phyloP scores from a whole-genome alignment of 129 eudicot species.

The Artemisia argyi region DNA sequence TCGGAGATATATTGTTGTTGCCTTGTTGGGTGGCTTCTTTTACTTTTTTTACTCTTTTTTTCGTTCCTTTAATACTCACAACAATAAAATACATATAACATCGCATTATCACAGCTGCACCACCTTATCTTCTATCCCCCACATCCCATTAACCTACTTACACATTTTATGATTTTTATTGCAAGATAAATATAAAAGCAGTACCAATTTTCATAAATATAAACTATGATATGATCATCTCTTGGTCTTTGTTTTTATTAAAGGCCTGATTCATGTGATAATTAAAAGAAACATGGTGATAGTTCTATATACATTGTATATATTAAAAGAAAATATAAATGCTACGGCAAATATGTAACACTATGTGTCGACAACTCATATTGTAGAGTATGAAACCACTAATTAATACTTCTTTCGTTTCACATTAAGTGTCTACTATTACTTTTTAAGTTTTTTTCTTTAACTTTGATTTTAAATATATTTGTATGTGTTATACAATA shows the following conservation, averaged over 20 bases:
- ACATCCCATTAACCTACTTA: slow-evolving; percentile 37
- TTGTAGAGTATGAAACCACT: no score
- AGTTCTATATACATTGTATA: background rate
- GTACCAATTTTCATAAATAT: background rate
- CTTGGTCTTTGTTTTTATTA: slow-evolving; percentile 9
- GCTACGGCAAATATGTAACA: no score
- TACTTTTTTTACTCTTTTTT: slow-evolving; percentile 33
- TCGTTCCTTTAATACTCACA: background rate
- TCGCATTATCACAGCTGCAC: slow-evolving; percentile 57
- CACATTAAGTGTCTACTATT: no score
- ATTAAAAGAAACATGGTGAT: background rate
- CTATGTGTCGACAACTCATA: no score
- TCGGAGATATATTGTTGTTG: slow-evolving; percentile 74
- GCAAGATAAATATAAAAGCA: slow-evolving; percentile 11
- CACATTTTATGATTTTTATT: slow-evolving; percentile 18
- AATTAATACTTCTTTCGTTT: no score
- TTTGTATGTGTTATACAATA: no score
- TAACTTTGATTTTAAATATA: no score
- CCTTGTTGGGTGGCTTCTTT: slow-evolving; percentile 41
- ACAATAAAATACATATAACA: slow-evolving; percentile 21
- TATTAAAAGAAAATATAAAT: background rate
- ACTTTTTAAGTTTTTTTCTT: no score
- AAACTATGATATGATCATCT: slow-evolving; percentile 13
- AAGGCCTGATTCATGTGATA: slow-evolving; percentile 20
- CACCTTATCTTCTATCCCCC: slow-evolving; percentile 77